Conservation (phyloP, 2,329 filamentous ascomycete species). For the Beauveria medogensis region DNA sequence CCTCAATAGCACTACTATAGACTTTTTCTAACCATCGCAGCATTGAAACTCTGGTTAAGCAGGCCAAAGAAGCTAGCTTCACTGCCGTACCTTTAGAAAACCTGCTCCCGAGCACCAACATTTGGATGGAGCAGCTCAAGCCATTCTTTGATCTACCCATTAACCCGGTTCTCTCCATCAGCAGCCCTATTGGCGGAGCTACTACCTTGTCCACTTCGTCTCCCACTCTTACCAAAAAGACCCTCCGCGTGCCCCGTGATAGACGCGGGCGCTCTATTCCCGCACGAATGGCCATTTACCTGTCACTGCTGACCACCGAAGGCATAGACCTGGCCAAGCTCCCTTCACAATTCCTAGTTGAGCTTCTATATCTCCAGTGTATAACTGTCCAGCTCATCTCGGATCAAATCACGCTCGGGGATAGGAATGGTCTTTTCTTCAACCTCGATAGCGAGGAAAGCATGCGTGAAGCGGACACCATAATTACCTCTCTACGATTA, state of each 20-base stretch:
- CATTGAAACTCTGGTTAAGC: slow-evolving; percentile 45
- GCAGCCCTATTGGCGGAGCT: slow-evolving; percentile 62
- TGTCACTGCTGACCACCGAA: slow-evolving; percentile 45
- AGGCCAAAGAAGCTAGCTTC: slow-evolving; percentile 30
- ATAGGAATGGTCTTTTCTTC: slow-evolving; percentile 39
- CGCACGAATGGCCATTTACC: slow-evolving; percentile 68
- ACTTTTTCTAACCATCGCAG: slow-evolving; percentile 20
- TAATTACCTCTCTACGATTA: slow-evolving; percentile 33
- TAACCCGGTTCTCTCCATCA: slow-evolving; percentile 62
- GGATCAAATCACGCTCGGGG: slow-evolving; percentile 44
- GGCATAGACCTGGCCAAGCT: slow-evolving; percentile 31
- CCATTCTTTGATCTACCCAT: slow-evolving; percentile 43
- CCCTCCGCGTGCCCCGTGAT: slow-evolving; percentile 45
- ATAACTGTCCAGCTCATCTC: slow-evolving; percentile 43
- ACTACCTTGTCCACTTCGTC: slow-evolving; percentile 50
- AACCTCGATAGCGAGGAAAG: slow-evolving; percentile 28
- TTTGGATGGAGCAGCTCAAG: slow-evolving; percentile 59
- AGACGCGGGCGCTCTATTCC: slow-evolving; percentile 62
- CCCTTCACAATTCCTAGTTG: slow-evolving; percentile 34
- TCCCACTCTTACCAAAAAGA: slow-evolving; percentile 12
- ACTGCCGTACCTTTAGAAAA: slow-evolving; percentile 27
- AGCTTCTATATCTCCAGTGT: slow-evolving; percentile 43
- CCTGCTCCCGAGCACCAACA: slow-evolving; percentile 53
- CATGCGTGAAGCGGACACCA: slow-evolving; percentile 32
- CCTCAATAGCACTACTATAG: neutral